Evolutionary conservation across 257 asterid genomes (phyloP).

Genomic region (Perilla frutescens): DNA sequence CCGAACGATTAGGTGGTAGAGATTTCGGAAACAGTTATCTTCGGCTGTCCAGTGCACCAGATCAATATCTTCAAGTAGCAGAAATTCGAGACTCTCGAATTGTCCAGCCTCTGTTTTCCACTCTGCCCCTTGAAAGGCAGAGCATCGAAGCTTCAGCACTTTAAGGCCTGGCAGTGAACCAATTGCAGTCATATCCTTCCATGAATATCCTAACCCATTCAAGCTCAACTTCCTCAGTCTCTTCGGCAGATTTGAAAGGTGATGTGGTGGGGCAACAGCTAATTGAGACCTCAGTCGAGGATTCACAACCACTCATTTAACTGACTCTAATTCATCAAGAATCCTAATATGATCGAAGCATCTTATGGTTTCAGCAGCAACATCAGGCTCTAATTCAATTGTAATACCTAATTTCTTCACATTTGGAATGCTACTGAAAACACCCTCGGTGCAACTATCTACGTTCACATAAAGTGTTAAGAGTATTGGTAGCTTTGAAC

Average conservation of each 20-base stretch:
- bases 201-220: background rate
- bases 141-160: background rate
- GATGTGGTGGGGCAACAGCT: background rate
- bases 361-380: background rate
- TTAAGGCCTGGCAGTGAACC: background rate
- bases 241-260: background rate
- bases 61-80: slow-evolving; percentile 2
- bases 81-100: background rate
- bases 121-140: background rate
- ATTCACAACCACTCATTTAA: background rate
- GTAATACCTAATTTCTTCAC: background rate
- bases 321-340: background rate
- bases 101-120: background rate
- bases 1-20: no score
- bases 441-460: background rate
- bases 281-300: background rate
- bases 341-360: background rate
- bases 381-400: background rate
- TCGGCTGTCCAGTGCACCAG: background rate
- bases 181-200: background rate
- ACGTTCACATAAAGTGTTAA: background rate
- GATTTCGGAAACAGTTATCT: no score
- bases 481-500: background rate
- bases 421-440: background rate
- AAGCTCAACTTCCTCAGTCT: background rate